Evolutionary conservation across 768 basidiomycete species (phyloP).

Genomic region (Kwoniella shandongensis): DNA sequence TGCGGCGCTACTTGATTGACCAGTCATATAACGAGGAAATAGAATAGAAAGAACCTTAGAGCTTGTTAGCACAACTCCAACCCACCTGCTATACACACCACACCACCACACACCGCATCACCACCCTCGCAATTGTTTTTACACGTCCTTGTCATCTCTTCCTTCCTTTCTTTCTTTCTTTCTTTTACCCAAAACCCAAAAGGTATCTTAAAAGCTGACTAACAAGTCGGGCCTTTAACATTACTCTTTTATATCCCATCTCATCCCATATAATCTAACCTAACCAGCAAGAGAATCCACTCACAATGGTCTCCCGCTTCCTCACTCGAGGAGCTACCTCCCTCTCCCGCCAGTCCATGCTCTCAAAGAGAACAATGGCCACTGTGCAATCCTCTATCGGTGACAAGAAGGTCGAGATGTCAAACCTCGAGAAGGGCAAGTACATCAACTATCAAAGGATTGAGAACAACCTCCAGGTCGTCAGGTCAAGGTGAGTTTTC

Average conservation of each 20-base stretch:
- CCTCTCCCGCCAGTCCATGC: conserved; percentile 29
- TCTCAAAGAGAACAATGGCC: conserved; percentile 40
- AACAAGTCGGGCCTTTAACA: not conserved
- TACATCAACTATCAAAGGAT: conserved; percentile 67
- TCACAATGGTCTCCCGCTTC: conserved; percentile 33
- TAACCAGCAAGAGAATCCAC: not conserved
- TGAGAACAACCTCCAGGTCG: conserved; percentile 89
- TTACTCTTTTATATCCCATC: not conserved
- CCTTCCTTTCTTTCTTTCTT: conserved; percentile 3
- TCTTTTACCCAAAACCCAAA: conserved; percentile 4
- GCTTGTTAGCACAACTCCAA: not conserved
- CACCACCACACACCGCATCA: not conserved
- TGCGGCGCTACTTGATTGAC: conserved; percentile 15
- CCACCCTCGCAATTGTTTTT: not conserved
- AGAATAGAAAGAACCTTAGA: not conserved
- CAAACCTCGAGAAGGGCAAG: conserved; percentile 53
- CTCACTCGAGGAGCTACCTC: conserved; percentile 32
- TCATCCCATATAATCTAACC: not conserved
- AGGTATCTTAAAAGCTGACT: not conserved
- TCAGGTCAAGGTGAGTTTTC: conserved; percentile 69
- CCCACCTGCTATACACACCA: not conserved
- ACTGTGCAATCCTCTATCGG: conserved; percentile 45
- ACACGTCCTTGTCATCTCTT: conserved; percentile 1
- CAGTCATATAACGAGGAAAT: conserved; percentile 16
- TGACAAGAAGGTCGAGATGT: conserved; percentile 56